A percentile compares a stretch with the other conserved stretches of the same genome.
Conservation (phyloP, 192 early-diverging fungal genomes). For the Gorgonomyces haynaldii region DNA sequence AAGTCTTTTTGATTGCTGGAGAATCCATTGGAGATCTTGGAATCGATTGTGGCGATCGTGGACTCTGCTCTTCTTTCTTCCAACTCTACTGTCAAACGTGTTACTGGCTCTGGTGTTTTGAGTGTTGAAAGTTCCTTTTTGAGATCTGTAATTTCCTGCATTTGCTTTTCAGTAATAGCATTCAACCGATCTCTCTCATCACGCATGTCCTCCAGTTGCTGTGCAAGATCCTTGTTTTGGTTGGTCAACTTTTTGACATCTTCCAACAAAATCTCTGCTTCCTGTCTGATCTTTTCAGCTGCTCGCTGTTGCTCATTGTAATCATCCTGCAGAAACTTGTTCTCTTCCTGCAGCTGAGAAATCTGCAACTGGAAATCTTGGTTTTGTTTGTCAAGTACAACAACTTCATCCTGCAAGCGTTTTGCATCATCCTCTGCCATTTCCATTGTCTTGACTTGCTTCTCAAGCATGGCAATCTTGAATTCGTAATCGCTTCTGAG, state of each 20-base stretch:
- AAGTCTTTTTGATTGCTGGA: too few species aligned
- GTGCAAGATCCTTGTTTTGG: neutral
- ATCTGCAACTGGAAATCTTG: slow-evolving; percentile 2
- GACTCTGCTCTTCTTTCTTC: too few species aligned
- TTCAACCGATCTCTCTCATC: neutral
- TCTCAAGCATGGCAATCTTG: slow-evolving; percentile 15
- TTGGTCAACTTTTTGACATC: slow-evolving; percentile 2
- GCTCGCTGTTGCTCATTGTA: slow-evolving; percentile 9
- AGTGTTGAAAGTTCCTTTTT: too few species aligned
- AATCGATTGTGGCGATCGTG: too few species aligned
- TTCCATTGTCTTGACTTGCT: slow-evolving; percentile 7
- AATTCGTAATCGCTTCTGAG: slow-evolving; percentile 13
- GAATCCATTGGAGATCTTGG: too few species aligned
- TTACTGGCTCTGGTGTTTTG: too few species aligned
- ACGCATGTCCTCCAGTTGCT: neutral
- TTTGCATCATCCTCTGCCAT: neutral
- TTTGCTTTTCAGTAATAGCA: neutral
- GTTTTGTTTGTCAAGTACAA: neutral
- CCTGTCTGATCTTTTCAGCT: neutral
- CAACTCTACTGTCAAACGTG: too few species aligned
- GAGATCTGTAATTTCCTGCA: neutral
- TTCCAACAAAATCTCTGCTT: neutral
- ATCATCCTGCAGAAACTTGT: slow-evolving; percentile 14
- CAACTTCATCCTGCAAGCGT: neutral
- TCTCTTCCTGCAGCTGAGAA: slow-evolving; percentile 7